Evolutionary conservation across 2,329 filamentous ascomycete species (phyloP), one percentile per base, ranked within the genome.

Genomic region (Neofusicoccum parvum): DNA sequence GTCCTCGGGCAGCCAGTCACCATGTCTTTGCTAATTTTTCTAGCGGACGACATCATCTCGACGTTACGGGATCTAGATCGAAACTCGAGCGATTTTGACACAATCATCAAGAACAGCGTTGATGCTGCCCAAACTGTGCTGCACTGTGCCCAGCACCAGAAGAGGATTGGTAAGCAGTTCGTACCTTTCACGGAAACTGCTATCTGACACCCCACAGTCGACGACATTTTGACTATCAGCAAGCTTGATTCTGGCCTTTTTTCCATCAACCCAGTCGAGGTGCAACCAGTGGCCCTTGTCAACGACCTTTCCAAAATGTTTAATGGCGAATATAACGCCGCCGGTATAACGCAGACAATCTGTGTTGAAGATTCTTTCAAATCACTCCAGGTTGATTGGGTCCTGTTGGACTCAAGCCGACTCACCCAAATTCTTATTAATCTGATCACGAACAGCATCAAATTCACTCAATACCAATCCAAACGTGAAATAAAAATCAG

Each of bases 121-220:
- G 72, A 74, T 11, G 66, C 72, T 32, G 69, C 70, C 1, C 67
- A 70, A 14, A 73, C 72, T 2, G 74, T 75, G n/a, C 65, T 71
- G 6, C 69, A 75, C n/a, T 77, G 75, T 60, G 71, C 71, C 1
- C 71, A 75, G 54, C 75, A 78, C 64, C 74, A 76, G 60, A 76
- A 76, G 63, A 70, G 71, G 0, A 75, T 77, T 23, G 72, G 62
- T 64, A 64, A 46, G 17, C 1, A 9, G 10, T 9, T 11, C 3
- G 14, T 20, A 5, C 32, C 5, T 11, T n/a, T 3, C 1, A 20
- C 2, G 17, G 39, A 5, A 37, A 46, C 2, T 9, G 1, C 15
- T 17, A 50, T 50, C 62, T 64, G 11, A 64, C 62, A 39, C 2
- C 6, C 20, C 9, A 9, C 12, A 64, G 54, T 67, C 36, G 65